Evolutionary conservation across 768 basidiomycete genomes (phyloP).

Genomic region (Arthromyces matolae): DNA sequence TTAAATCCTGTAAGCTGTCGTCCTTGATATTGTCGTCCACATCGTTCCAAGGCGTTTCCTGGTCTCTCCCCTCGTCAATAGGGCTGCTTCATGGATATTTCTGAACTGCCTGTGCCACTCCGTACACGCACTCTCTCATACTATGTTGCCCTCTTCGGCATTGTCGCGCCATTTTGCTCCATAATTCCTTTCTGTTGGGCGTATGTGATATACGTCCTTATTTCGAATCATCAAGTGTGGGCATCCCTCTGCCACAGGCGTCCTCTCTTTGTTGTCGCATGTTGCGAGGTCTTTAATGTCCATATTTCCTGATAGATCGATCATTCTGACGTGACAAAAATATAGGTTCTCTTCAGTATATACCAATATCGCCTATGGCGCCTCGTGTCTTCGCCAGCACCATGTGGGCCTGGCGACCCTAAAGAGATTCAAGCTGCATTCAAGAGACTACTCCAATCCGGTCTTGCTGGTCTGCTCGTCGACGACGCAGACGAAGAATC

Average conservation of each 20-base stretch:
- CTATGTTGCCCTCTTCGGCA: conserved; percentile 52
- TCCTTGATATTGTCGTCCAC: not conserved
- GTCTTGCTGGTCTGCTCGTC: conserved; percentile 52
- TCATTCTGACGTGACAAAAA: not conserved
- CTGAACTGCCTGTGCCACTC: conserved; percentile 34
- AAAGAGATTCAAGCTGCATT: conserved; percentile 58
- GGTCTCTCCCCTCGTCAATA: not conserved
- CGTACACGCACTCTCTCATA: conserved; percentile 47
- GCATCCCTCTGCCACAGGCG: no score
- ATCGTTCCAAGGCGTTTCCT: not conserved
- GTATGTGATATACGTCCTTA: conserved; percentile 50
- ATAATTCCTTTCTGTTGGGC: conserved; percentile 62
- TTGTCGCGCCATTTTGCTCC: conserved; percentile 64
- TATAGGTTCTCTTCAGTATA: conserved; percentile 65
- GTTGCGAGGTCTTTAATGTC: conserved; percentile 64
- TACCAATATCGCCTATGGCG: conserved; percentile 53
- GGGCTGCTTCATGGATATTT: conserved; percentile 25
- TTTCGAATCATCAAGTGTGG: conserved; percentile 41
- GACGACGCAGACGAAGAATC: conserved; percentile 56
- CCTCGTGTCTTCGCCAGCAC: conserved; percentile 44
- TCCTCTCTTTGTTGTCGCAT: conserved; percentile 52
- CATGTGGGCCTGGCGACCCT: conserved; percentile 41
- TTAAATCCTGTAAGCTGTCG: no score
- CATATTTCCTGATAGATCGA: not conserved
- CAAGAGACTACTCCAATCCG: conserved; percentile 60